Base-by-base conservation (phyloP, 768 basidiomycete species). In the Amanita subjunquillea region DNA sequence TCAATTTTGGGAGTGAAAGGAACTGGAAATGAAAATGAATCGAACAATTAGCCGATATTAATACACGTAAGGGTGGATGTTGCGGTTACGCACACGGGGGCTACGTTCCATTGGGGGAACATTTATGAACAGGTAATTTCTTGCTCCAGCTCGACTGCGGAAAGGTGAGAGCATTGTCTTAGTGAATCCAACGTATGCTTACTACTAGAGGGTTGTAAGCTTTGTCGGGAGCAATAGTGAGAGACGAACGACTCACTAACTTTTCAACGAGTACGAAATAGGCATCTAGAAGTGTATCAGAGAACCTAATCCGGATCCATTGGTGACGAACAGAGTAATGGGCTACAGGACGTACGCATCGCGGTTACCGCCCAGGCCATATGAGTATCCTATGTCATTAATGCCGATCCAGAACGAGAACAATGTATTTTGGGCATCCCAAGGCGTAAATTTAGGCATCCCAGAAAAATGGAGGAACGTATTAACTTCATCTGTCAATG, bases 381-480 rank as follows among this genome's bases (percentile, higher is more conserved):
- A 81, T 48, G 75, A 79, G 57, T 77, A 77, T 27, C 77, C 80
- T 30, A 85, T 73, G 58, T 85, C 84, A 58, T 86, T 86, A 57
- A 86, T 80, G 1, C 85, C 84, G 53, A 87, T 83, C 73, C 75
- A 86, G n/a, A 85, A 64, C 0, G 77, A 77, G 63, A 87, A 85
- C 44, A 86, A 58, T 49, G 81, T 60, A 58, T 85, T 78, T 3
- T 60, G 57, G 52, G 74, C 73, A 22, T 73, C 72, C 85, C 84
- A 86, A 0, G 76, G 73, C 1, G 77, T 73, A 2, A 63, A 66
- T 6, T 69, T 62, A 0, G 82, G 81, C 60, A 77, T 78, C 34
- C 58, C 66, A 1, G 70, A 77, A 0, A 70, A 73, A 6, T 55
- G 58, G 48, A 83, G 65, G 64, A 83, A 85, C 53, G 80, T 62